Base-by-base conservation (phyloP, 148 eudicot genomes). In the Vaccinium macrocarpon region DNA sequence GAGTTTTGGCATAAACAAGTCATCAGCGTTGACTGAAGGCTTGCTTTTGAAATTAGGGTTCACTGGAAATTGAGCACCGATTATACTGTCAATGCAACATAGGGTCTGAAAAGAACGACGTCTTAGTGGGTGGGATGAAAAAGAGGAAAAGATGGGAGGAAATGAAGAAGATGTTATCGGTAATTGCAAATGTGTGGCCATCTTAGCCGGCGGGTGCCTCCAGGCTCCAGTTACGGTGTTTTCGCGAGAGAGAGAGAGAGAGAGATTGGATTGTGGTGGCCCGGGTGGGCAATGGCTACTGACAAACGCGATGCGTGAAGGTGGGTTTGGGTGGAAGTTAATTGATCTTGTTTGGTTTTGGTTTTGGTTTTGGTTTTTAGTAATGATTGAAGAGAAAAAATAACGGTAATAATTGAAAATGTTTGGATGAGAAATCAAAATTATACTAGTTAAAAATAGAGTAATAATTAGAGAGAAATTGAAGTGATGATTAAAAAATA, bases 1-100 rank as follows among this genome's bases (percentile, higher is more conserved):
- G 35, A 94, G 93, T 74, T 87, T 90, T 46, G 89, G 87, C 9
- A 94, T 89, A 76, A 93, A 96, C 13, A 95, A 96, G 84, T 94
- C 98, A 42, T 91, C 25, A 5, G 13, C 12, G 72, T 66, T 66
- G 6, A 52, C 12, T 52, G 14, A 52, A 52, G 55, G 55, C 55
- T 9, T 13, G 55, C 14, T 52, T 52, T 5, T 4, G 38, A 23
- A 25, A 66, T 27, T 94, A 89, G 98, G 98, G 93, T 94, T 96
- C 18, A 92, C 32, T 0, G 92, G 94, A 51, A 92, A 86, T 83
- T 90, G 92, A 6, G 89, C 80, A 32, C 80, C 80, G 89, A 82
- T 93, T 77, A 77, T 56, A 49, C 78, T 68, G 56, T 77, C 86
- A 8, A 84, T 42, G 1, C 89, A 53, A 42, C 86, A 85, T 42